Evolutionary conservation across 1,284 basidiomycete species (phyloP).

Genomic region (Leccinum subspadiceum): DNA sequence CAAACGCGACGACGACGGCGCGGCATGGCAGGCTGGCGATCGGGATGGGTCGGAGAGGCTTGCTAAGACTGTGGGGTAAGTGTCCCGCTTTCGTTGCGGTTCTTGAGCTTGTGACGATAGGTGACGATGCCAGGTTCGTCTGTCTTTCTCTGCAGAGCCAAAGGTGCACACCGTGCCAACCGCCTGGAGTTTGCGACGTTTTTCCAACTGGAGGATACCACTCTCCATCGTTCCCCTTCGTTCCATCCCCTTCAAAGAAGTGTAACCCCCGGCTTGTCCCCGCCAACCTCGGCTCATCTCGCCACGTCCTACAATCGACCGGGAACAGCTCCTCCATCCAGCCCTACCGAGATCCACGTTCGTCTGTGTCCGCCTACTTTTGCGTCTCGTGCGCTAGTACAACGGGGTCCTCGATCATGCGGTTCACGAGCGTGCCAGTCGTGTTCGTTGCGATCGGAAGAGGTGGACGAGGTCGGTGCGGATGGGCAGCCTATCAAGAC

Average conservation of each 20-base stretch:
- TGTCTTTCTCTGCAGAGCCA: too few species aligned
- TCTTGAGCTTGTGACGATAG: too few species aligned
- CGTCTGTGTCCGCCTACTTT: slow-evolving; percentile 74
- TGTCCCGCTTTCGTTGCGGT: too few species aligned
- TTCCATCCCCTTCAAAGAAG: slow-evolving; percentile 39
- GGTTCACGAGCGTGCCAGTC: slow-evolving; percentile 85
- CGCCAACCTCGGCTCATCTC: slow-evolving; percentile 12
- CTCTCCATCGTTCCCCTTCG: slow-evolving; percentile 44
- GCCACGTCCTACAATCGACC: slow-evolving; percentile 26
- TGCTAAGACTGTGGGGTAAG: too few species aligned
- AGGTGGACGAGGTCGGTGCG: slow-evolving; percentile 50
- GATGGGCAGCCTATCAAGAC: slow-evolving; percentile 36
- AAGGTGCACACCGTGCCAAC: too few species aligned
- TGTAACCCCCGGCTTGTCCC: slow-evolving; percentile 37
- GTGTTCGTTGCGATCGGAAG: slow-evolving; percentile 66
- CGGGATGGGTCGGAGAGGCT: too few species aligned
- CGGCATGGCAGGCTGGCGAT: too few species aligned
- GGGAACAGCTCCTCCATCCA: slow-evolving; percentile 43
- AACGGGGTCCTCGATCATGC: slow-evolving; percentile 79
- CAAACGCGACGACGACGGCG: too few species aligned
- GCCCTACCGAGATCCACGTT: slow-evolving; percentile 74
- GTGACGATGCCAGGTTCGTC: too few species aligned
- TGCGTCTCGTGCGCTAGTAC: slow-evolving; percentile 80
- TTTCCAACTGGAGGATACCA: slow-evolving; percentile 6
- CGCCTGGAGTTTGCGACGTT: too few species aligned